Conservation (phyloP, 2,329 filamentous ascomycete genomes). For the Trichoderma pleuroti region DNA sequence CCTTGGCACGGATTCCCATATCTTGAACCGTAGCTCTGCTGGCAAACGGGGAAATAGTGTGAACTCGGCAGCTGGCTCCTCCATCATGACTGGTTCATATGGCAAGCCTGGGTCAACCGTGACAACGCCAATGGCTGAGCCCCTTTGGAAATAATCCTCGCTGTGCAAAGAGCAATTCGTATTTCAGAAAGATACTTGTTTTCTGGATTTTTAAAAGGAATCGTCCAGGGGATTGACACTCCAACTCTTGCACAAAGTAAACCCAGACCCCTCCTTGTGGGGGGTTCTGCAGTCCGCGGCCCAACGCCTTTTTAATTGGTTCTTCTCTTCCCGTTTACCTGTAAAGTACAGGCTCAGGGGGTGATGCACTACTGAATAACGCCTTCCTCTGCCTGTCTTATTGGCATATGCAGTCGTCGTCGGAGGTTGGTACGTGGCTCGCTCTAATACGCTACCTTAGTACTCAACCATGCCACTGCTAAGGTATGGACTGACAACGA, state of each 20-base stretch:
- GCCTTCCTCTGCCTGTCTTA: not conserved
- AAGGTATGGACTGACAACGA: not conserved
- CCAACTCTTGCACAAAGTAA: not conserved
- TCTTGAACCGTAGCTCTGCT: not conserved
- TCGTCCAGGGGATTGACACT: not conserved
- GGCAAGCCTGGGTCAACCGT: not conserved
- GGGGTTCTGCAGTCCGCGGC: not conserved
- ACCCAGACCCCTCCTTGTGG: not conserved
- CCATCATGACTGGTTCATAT: not conserved
- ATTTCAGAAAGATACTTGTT: not conserved
- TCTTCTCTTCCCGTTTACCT: not conserved
- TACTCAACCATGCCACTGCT: not conserved
- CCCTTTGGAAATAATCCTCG: not conserved
- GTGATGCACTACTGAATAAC: not conserved
- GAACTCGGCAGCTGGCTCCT: not conserved
- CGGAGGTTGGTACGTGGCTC: not conserved
- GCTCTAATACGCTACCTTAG: not conserved
- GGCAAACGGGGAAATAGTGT: not conserved
- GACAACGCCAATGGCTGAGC: not conserved
- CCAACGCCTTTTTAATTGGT: not conserved
- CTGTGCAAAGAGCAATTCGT: not conserved
- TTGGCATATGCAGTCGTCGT: not conserved
- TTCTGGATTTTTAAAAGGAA: not conserved
- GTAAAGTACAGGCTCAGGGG: not conserved
- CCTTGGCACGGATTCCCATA: conserved; percentile 6